Evolutionary conservation across 2,329 filamentous ascomycete species (phyloP).

Genomic region (Neocatenulostroma microsporum): DNA sequence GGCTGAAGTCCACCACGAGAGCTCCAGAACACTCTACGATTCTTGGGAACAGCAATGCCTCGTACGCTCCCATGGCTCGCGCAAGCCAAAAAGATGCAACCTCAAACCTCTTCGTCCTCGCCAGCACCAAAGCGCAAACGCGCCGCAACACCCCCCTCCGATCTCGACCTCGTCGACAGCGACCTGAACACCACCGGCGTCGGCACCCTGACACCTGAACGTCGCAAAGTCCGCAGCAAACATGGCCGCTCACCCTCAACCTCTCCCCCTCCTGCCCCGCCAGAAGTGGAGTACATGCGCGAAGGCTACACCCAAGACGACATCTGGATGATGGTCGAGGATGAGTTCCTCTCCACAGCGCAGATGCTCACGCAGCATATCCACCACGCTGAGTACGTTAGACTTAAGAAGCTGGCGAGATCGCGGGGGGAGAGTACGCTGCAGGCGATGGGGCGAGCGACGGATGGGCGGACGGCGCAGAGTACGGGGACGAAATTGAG

Average conservation of each 20-base stretch:
- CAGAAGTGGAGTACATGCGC: constrained; percentile 49
- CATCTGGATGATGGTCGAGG: constrained; percentile 73
- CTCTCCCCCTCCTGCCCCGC: constrained; percentile 34
- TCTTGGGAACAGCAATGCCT: too few species aligned
- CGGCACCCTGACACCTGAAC: constrained; percentile 3
- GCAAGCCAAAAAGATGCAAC: constrained; percentile 9
- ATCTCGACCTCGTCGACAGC: constrained; percentile 23
- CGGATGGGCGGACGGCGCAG: constrained; percentile 27
- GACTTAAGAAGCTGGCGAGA: constrained; percentile 53
- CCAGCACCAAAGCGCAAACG: constrained; percentile 15
- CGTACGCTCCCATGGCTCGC: constrained; percentile 30
- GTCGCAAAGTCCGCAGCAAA: constrained; percentile 5
- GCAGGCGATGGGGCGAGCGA: constrained; percentile 34
- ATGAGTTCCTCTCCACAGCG: constrained; percentile 63
- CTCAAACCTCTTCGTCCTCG: constrained; percentile 4
- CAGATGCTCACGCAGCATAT: constrained; percentile 65
- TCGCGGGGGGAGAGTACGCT: constrained; percentile 46
- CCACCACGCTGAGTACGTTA: constrained; percentile 68
- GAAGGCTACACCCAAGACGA: constrained; percentile 61
- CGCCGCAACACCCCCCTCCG: constrained; percentile 13
- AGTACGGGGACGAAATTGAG: constrained; percentile 17
- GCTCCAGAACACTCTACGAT: too few species aligned
- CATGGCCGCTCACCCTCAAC: constrained; percentile 30
- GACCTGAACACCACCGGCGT: constrained; percentile 22
- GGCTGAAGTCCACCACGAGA: too few species aligned